phyloP scores from a whole-genome alignment of 805 yeast species.

The Ogataea paraovalis region DNA sequence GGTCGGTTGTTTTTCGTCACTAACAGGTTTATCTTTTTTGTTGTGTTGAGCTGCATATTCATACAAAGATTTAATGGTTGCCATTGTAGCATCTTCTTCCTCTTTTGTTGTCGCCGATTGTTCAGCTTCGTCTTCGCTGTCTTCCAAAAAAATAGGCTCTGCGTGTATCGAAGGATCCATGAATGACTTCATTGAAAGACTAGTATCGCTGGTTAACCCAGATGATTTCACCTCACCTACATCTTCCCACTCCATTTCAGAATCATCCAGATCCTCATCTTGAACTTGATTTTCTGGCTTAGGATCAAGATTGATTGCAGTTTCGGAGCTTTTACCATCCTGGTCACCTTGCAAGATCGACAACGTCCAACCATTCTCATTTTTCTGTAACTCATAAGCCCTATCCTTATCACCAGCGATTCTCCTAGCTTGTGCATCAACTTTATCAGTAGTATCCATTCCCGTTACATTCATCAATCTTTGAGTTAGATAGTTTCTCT shows the following conservation, averaged over 20 bases:
- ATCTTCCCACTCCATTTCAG: slow-evolving; percentile 68
- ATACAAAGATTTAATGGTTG: slow-evolving; percentile 30
- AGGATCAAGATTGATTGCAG: slow-evolving; percentile 48
- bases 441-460: slow-evolving; percentile 52
- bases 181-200: slow-evolving; percentile 10
- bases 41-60: slow-evolving; percentile 29
- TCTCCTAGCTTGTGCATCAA: slow-evolving; percentile 42
- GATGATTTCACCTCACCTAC: slow-evolving; percentile 29
- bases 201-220: neutral
- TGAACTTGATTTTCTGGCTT: slow-evolving; percentile 16
- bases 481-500: slow-evolving; percentile 88
- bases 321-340: slow-evolving; percentile 36
- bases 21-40: slow-evolving; percentile 5
- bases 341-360: slow-evolving; percentile 43
- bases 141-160: slow-evolving; percentile 15
- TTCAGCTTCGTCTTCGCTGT: neutral
- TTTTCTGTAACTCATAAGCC: slow-evolving; percentile 69
- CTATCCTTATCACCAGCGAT: slow-evolving; percentile 81
- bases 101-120: neutral
- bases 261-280: slow-evolving; percentile 30
- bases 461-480: slow-evolving; percentile 80
- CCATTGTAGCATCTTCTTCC: slow-evolving; percentile 20
- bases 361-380: slow-evolving; percentile 81
- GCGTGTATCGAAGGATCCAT: slow-evolving; percentile 17
- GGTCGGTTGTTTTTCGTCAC: slow-evolving; percentile 4